Evolutionary conservation across 106 monocot genomes (phyloP), one percentile per base, ranked within the genome.

Genomic region (Apostasia shenzhenica): DNA sequence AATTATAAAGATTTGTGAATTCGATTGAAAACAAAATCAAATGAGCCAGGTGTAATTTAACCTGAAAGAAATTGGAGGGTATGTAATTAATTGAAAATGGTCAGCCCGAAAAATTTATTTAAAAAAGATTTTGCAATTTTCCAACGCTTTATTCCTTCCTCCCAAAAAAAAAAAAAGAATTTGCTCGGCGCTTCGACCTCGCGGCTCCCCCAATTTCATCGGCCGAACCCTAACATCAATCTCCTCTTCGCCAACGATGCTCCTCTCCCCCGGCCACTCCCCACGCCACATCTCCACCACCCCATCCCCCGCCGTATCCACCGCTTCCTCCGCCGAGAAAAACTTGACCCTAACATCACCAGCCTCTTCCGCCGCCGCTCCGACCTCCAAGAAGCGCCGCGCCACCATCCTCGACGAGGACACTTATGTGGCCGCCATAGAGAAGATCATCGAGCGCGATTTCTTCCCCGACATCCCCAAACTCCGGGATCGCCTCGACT

Each of bases 391-490:
- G 37, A 90, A 85, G 55, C 84, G 88, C 55, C 62, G 79, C 26
- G 41, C 59, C 42, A 10, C 63, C 11, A 82, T 90, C 60, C 89
- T 90, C 49, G 89, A 90, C 61, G 89, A 90, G 72, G 89, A 90
- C 64, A 67, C 82, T 48, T 90, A 90, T 56, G 85, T 89, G n/a
- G 80, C 80, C 47, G 68, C 85, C 48, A 85, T 90, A 63, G 89
- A 90, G 80, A 73, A 76, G 54, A 94, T 94, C 80, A 81, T 94
- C 80, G 94, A 94, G 87, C 94, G 94, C 9, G 94, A 94, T 52
- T 94, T 85, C 79, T 92, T 97, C 75, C 92, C 88, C 51, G 85
- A 97, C 77, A 71, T 92, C 39, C 92, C 95, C 41, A 82, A 79
- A 71, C 88, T 89, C 75, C 82, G 80, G 43, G 86, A 88, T 78